Base-by-base conservation (phyloP, 495 filamentous ascomycete species). In the Xylaria intraflava region DNA sequence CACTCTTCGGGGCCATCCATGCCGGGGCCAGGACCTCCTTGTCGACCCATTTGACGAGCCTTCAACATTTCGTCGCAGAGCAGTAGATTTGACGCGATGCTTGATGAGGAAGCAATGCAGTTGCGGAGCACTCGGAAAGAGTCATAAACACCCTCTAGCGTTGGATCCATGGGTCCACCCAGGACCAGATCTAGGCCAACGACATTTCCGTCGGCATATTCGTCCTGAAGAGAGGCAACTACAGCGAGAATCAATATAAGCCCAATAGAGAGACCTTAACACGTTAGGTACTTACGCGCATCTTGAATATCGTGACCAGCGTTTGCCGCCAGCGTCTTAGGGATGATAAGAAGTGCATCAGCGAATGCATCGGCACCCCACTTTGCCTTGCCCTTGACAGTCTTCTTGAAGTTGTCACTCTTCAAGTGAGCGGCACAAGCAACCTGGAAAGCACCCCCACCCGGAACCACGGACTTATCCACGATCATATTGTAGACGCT, bases 401-500 rank as follows among this genome's bases (percentile, higher is more conserved):
- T 83, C 75, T 89, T 94, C 53, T 77, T 72, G 72, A 96, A 92
- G 17, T 70, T 76, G 57, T 94, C 88, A 58, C 88, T 86, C 53
- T 83, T 84, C 44, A 98, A 79, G 69, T 96, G 90, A n/a, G 83
- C 80, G 24, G 90, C 88, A 64, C 89, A 95, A 19, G 94, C 90
- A 47, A 98, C 83, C 69, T 98, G 94, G 81, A 95, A 98, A 23
- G 94, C 90, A 48, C 93, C 93, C 49, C 86, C 93, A 30, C 93
- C 93, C 1, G 93, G 94, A 35, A 98, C 87, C 26, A 98, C 94
- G 59, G 87, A 89, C 69, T 84, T 83, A 67, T 98, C 93, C 30
- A 96, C 90, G 67, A 98, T 97, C 79, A 94, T 95, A 74, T 97
- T 98, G 80, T 95, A 96, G 43, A 96, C 90, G 61, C 88, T 93